Evolutionary conservation across 441 rosid genomes (phyloP).

Genomic region (Euphorbia schlechtendalii): DNA sequence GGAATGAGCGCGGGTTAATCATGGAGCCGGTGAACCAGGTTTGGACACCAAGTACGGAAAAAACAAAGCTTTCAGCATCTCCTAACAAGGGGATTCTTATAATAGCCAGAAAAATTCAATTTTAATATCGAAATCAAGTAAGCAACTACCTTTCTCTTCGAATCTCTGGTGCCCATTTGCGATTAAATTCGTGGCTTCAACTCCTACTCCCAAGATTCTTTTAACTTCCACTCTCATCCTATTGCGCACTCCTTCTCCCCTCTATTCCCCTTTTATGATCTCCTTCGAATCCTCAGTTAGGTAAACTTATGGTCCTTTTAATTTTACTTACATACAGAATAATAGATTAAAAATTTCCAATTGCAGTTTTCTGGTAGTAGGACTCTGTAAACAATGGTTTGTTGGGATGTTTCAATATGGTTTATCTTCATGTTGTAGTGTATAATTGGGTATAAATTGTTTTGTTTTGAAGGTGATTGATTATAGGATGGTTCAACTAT

Average conservation of each 20-base stretch:
- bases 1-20: background rate
- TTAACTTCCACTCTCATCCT: background rate
- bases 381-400: too few species aligned
- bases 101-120: conserved; percentile 15
- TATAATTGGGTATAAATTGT: background rate
- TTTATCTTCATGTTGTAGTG: background rate
- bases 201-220: conserved; percentile 7
- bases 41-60: conserved; percentile 5
- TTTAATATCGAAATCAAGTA: conserved; percentile 6
- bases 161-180: conserved; percentile 19
- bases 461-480: conserved; percentile 28
- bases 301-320: conserved; percentile 8
- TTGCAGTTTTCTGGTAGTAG: too few species aligned
- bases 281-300: conserved; percentile 10
- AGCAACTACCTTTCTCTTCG: background rate
- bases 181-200: conserved; percentile 6
- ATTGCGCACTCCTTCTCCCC: background rate
- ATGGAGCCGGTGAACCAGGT: background rate
- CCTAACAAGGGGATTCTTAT: conserved; percentile 11
- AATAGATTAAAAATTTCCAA: too few species aligned
- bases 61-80: conserved; percentile 14
- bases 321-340: background rate
- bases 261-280: background rate
- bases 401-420: background rate
- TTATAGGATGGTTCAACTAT: conserved; percentile 49